Conservation (phyloP, 2,329 filamentous ascomycete genomes). For the Amylocarpus encephaloides region DNA sequence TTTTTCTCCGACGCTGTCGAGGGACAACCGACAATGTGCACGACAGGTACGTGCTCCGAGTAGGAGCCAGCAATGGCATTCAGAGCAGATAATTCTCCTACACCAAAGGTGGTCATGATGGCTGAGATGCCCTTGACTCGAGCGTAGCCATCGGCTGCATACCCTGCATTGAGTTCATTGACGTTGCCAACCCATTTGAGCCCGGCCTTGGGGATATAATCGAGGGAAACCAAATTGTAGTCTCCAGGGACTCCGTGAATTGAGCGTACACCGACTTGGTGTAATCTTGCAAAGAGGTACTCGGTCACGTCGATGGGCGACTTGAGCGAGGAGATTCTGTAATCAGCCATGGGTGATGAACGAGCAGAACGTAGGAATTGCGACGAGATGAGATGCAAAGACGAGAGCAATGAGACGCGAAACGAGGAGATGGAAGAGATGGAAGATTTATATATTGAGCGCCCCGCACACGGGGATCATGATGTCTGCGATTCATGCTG, state of each 20-base stretch:
- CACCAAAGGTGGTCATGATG: conserved; percentile 69
- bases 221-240: conserved; percentile 63
- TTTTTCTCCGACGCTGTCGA: conserved; percentile 41
- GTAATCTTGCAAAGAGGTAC: conserved; percentile 60
- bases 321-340: conserved; percentile 37
- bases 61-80: conserved; percentile 70
- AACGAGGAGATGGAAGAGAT: too few relatives aligned
- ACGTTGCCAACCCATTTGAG: conserved; percentile 63
- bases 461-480: too few relatives aligned
- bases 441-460: too few relatives aligned
- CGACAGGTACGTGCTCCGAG: conserved; percentile 64
- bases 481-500: too few relatives aligned
- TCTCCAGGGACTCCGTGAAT: conserved; percentile 67
- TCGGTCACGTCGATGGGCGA: conserved; percentile 50
- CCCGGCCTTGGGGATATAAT: conserved; percentile 54
- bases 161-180: conserved; percentile 72
- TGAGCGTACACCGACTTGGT: conserved; percentile 57
- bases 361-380: background rate
- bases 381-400: background rate
- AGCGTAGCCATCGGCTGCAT: conserved; percentile 76
- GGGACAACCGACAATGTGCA: conserved; percentile 55
- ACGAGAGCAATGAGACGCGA: background rate
- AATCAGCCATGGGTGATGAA: conserved; percentile 30
- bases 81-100: conserved; percentile 66
- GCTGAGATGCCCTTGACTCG: conserved; percentile 65